phyloP scores from a whole-genome alignment of 805 yeast genomes.

The Suhomyces prunicola region DNA sequence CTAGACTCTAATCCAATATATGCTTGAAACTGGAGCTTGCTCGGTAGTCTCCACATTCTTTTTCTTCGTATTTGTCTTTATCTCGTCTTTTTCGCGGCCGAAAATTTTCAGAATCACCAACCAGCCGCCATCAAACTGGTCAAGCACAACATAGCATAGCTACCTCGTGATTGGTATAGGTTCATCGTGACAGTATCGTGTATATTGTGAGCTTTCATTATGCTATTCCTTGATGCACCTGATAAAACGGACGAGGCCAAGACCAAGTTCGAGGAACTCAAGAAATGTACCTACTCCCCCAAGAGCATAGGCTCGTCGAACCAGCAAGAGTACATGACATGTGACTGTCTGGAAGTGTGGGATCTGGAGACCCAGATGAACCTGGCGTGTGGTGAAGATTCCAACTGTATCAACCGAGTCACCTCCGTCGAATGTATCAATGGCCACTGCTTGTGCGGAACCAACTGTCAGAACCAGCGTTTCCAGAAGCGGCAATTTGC shows the following conservation, averaged over 20 bases:
- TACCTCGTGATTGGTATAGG: neutral
- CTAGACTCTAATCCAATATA: neutral
- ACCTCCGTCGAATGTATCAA: conserved; percentile 90
- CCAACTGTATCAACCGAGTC: conserved; percentile 87
- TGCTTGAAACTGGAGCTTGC: neutral
- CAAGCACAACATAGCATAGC: neutral
- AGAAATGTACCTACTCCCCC: conserved; percentile 59
- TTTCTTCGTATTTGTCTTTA: neutral
- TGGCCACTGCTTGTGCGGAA: conserved; percentile 67
- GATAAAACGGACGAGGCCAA: conserved; percentile 71
- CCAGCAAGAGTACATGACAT: conserved; percentile 80
- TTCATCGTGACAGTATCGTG: neutral
- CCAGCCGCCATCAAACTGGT: neutral
- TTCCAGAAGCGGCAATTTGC: conserved; percentile 79
- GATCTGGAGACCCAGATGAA: conserved; percentile 35
- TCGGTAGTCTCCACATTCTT: neutral
- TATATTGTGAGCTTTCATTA: neutral
- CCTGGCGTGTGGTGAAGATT: conserved; percentile 76
- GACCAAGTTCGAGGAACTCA: conserved; percentile 51
- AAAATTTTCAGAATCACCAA: neutral
- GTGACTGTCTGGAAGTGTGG: conserved; percentile 74
- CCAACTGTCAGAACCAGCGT: conserved; percentile 79
- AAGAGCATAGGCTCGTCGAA: conserved; percentile 67
- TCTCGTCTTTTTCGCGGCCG: neutral
- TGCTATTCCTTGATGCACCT: conserved; percentile 17